Evolutionary conservation across 495 filamentous ascomycete species (phyloP).

Genomic region (Parmelia sp.): DNA sequence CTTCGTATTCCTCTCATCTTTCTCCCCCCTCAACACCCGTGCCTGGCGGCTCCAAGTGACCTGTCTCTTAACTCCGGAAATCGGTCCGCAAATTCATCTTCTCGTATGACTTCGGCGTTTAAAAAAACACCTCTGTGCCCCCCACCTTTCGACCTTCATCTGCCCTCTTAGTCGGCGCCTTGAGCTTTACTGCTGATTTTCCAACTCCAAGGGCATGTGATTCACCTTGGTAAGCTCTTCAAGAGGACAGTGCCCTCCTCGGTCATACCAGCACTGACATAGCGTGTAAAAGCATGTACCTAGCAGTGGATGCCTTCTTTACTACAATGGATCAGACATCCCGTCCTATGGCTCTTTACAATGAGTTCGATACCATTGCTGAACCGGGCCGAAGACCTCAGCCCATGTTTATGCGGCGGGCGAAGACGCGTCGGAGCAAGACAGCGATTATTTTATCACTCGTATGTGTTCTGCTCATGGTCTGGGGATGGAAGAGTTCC

Average conservation of each 20-base stretch:
- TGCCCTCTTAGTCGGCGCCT: not conserved
- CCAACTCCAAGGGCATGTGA: not conserved
- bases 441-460: constrained; percentile 16
- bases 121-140: not conserved
- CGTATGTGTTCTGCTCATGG: constrained; percentile 18
- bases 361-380: constrained; percentile 25
- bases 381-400: constrained; percentile 22
- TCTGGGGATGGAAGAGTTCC: constrained; percentile 25
- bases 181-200: not conserved
- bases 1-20: not conserved
- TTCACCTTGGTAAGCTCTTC: not conserved
- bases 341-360: constrained; percentile 16
- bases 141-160: not conserved
- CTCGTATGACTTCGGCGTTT: not conserved
- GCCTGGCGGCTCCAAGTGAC: constrained; percentile 9
- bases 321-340: constrained; percentile 7
- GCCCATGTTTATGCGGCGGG: constrained; percentile 26
- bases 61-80: constrained; percentile 1
- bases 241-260: not conserved
- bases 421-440: constrained; percentile 25
- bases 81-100: not conserved
- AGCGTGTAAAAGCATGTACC: not conserved
- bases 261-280: not conserved
- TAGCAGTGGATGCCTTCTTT: not conserved
- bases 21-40: not conserved